phyloP scores from a whole-genome alignment of 164 flowering plant species.

The Umbellularia californica region DNA sequence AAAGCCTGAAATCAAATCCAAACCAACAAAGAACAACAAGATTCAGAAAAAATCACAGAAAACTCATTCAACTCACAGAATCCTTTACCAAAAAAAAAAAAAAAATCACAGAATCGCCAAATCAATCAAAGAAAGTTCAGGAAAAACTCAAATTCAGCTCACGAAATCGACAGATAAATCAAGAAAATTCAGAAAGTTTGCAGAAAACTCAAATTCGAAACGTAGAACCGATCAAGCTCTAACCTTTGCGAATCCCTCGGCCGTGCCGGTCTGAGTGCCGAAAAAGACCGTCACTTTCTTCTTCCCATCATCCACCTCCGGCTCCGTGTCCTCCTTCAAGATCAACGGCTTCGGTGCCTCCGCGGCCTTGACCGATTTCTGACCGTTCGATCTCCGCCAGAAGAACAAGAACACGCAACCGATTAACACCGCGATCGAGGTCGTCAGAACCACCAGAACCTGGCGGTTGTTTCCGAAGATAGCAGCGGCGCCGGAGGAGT shows the following conservation, averaged over 20 bases:
- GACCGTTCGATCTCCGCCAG: conserved; percentile 52
- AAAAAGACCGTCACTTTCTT: conserved; percentile 83
- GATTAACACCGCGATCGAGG: conserved; percentile 71
- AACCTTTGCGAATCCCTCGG: conserved; percentile 98
- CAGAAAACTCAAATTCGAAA: not conserved
- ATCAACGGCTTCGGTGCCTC: conserved; percentile 37
- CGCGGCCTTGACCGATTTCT: conserved; percentile 23
- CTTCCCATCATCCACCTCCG: conserved; percentile 61
- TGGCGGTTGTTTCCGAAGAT: conserved; percentile 59
- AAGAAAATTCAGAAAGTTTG: not conserved
- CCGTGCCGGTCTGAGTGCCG: conserved; percentile 98
- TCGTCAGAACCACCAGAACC: conserved; percentile 55
- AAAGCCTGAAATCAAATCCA: conserved; percentile 46
- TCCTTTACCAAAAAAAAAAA: too few species aligned
- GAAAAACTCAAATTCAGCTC: not conserved
- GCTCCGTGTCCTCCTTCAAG: conserved; percentile 31
- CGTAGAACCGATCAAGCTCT: not conserved
- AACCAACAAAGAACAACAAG: not conserved
- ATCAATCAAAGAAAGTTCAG: not conserved
- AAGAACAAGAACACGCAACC: conserved; percentile 56
- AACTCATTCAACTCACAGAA: not conserved
- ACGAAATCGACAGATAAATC: not conserved
- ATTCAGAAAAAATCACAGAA: not conserved
- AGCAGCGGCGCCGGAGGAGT: conserved; percentile 24
- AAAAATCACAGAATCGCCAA: not conserved